Evolutionary conservation across 345 rosid species (phyloP).

Genomic region (Trapa bicornis): DNA sequence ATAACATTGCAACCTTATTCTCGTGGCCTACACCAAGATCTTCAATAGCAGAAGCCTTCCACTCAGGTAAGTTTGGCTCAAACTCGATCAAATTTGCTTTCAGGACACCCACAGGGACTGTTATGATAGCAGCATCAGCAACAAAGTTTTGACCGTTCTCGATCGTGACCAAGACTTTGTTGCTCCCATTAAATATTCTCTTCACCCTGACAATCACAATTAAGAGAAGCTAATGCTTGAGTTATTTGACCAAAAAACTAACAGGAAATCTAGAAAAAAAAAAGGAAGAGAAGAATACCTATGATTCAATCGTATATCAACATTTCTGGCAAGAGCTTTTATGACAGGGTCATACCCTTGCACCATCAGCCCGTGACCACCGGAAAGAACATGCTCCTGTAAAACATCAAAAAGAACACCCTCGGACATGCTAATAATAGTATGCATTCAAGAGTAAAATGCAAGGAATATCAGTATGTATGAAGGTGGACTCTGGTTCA

Average conservation of each 20-base stretch:
- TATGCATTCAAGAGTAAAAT: neutral
- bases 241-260: neutral
- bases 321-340: conserved; percentile 66
- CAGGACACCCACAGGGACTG: conserved; percentile 73
- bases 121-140: conserved; percentile 68
- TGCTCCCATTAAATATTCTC: conserved; percentile 30
- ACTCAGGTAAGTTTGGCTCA: conserved; percentile 68
- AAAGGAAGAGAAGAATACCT: conserved; percentile 20
- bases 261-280: neutral
- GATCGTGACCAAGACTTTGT: conserved; percentile 47
- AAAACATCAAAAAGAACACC: conserved; percentile 11
- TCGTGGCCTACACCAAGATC: conserved; percentile 76
- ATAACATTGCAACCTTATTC: conserved; percentile 64
- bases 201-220: conserved; percentile 36
- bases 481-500: neutral
- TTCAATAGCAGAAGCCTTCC: conserved; percentile 71
- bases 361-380: conserved; percentile 94
- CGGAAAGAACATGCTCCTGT: conserved; percentile 79
- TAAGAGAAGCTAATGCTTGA: neutral
- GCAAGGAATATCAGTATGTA: neutral
- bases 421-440: neutral
- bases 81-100: conserved; percentile 71
- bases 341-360: conserved; percentile 78
- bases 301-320: conserved; percentile 55
- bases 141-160: conserved; percentile 45